These are phyloP conservation scores for Syncephalastrum contaminatum DNA, from an alignment of 371 early-diverging fungal species.

Conservation along the genomic window DNA sequence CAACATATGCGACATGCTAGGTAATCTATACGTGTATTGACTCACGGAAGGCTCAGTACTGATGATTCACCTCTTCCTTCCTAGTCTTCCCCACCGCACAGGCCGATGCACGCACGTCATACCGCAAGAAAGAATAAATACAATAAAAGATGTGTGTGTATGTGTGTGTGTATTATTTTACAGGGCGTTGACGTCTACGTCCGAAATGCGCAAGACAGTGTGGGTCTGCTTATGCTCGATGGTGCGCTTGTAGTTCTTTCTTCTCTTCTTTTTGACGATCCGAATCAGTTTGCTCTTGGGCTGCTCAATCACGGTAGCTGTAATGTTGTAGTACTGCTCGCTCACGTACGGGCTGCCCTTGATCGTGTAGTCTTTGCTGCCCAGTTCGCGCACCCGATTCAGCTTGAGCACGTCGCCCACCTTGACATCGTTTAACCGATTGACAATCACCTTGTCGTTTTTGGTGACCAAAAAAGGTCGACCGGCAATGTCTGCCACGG, in stretches of 20 bases:
- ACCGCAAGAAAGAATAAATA: constrained; percentile 9
- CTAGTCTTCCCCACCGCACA: constrained; percentile 19
- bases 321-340: constrained; percentile 67
- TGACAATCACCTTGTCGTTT: constrained; percentile 86
- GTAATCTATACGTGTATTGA: constrained; percentile 11
- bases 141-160: background rate
- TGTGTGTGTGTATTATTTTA: constrained; percentile 11
- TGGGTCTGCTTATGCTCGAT: constrained; percentile 71
- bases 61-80: background rate
- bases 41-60: background rate
- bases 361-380: constrained; percentile 82
- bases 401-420: constrained; percentile 88
- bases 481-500: constrained; percentile 87
- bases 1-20: constrained; percentile 73
- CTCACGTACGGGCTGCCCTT: constrained; percentile 85
- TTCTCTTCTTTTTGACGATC: constrained; percentile 86
- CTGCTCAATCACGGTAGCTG: constrained; percentile 91
- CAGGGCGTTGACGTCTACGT: constrained; percentile 66
- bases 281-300: constrained; percentile 75
- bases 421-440: constrained; percentile 74
- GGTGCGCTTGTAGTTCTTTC: constrained; percentile 82
- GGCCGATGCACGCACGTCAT: constrained; percentile 14
- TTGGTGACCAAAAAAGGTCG: constrained; percentile 85
- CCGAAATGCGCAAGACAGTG: constrained; percentile 76
- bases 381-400: constrained; percentile 87